Evolutionary conservation across 1,284 basidiomycete species (phyloP).

Genomic region (Calocybe gambosa): DNA sequence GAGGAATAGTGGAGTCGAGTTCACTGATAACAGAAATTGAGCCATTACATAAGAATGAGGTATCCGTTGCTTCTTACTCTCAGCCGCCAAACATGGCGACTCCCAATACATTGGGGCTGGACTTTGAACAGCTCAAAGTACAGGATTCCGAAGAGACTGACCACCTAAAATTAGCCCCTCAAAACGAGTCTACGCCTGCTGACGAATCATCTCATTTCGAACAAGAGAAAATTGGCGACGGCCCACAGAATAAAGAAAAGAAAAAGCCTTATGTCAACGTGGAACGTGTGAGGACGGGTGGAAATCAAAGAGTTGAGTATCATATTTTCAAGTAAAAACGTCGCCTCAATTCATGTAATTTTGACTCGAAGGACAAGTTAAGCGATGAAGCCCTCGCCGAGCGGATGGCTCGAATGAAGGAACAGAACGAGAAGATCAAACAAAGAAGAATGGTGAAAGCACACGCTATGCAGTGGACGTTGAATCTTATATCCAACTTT

Average conservation of each 20-base stretch:
- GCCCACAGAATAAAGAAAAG: slow-evolving; percentile 29
- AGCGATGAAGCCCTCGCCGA: slow-evolving; percentile 66
- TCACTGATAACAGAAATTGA: slow-evolving; percentile 9
- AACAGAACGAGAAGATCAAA: slow-evolving; percentile 80
- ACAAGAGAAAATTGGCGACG: slow-evolving; percentile 5
- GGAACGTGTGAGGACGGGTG: slow-evolving; percentile 75
- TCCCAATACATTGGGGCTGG: slow-evolving; percentile 56
- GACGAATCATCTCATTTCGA: slow-evolving; percentile 12
- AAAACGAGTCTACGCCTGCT: slow-evolving; percentile 12
- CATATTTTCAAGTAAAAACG: background rate
- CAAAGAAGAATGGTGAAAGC: slow-evolving; percentile 54
- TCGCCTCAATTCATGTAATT: slow-evolving; percentile 15
- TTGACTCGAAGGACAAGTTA: slow-evolving; percentile 54
- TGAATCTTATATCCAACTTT: slow-evolving; percentile 6
- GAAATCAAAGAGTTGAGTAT: slow-evolving; percentile 55
- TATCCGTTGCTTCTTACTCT: background rate
- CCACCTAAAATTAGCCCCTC: slow-evolving; percentile 6
- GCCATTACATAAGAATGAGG: background rate
- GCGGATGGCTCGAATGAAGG: slow-evolving; percentile 66
- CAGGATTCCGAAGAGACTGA: slow-evolving; percentile 17
- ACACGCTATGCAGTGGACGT: slow-evolving; percentile 1
- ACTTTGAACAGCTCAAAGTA: slow-evolving; percentile 45
- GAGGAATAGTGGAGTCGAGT: slow-evolving; percentile 13
- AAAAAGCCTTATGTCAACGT: slow-evolving; percentile 68
- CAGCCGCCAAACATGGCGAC: slow-evolving; percentile 24